phyloP scores from a whole-genome alignment of 2,329 filamentous ascomycete genomes.

The Apiospora saccharicola region DNA sequence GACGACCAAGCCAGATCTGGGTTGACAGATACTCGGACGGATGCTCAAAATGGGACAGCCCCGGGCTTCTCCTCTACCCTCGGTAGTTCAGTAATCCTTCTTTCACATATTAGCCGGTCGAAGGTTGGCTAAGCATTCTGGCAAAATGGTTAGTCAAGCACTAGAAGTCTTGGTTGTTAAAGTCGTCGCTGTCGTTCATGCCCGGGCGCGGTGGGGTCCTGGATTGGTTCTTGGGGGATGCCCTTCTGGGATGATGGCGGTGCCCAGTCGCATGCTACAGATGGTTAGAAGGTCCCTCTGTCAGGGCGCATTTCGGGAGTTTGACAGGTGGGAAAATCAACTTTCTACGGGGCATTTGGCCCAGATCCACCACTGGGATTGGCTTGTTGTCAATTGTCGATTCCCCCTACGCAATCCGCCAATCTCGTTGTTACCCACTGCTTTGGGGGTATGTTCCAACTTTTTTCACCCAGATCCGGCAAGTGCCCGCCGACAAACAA shows the following conservation, averaged over 20 bases:
- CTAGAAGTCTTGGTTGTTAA: too few species aligned
- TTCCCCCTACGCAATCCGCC: background rate
- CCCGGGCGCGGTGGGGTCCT: background rate
- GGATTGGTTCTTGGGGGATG: background rate
- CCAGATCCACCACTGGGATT: background rate
- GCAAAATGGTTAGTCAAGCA: too few species aligned
- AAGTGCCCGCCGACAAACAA: background rate
- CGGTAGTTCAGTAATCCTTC: too few species aligned
- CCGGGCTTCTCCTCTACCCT: too few species aligned
- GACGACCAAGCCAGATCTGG: too few species aligned
- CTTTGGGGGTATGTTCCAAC: background rate
- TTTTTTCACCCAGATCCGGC: background rate
- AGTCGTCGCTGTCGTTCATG: background rate
- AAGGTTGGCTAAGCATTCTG: too few species aligned
- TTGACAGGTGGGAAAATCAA: conserved; percentile 13
- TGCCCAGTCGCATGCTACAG: background rate
- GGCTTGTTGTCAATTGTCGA: background rate
- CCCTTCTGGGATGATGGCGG: background rate
- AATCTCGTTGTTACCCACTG: background rate
- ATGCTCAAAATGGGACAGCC: too few species aligned
- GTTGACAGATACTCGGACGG: too few species aligned
- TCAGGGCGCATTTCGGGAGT: background rate
- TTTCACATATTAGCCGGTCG: too few species aligned
- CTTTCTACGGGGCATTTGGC: background rate
- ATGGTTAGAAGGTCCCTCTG: background rate